Conservation (phyloP, 768 basidiomycete genomes). For the Cystofilobasidium ferigula region DNA sequence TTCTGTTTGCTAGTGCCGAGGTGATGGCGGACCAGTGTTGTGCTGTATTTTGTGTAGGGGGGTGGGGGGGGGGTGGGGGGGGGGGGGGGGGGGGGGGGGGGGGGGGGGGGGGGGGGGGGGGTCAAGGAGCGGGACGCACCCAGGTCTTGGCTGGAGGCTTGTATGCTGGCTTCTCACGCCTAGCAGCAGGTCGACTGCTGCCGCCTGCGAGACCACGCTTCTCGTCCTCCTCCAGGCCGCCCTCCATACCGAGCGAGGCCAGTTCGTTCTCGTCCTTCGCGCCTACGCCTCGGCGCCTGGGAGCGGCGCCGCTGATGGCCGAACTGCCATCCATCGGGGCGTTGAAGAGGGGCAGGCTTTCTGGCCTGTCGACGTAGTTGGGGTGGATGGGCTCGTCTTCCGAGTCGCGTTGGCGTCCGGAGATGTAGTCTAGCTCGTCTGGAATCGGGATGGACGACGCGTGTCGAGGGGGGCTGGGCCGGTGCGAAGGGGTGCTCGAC, state of each 20-base stretch:
- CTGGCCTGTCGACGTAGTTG: not conserved
- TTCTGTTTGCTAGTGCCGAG: too few relatives aligned
- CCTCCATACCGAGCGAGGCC: not conserved
- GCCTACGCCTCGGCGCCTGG: not conserved
- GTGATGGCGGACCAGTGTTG: too few relatives aligned
- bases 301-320: not conserved
- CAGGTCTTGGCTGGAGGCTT: slow-evolving; percentile 22
- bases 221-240: not conserved
- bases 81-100: too few relatives aligned
- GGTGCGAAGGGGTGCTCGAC: too few relatives aligned
- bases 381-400: not conserved
- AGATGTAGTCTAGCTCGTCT: not conserved
- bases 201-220: not conserved
- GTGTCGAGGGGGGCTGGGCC: not conserved
- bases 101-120: too few relatives aligned
- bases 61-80: too few relatives aligned
- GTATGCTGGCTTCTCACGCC: slow-evolving; percentile 19
- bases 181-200: not conserved
- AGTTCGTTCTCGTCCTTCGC: not conserved
- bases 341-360: not conserved
- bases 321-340: not conserved
- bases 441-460: not conserved
- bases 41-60: too few relatives aligned
- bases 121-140: slow-evolving; percentile 9
- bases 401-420: not conserved